These are phyloP conservation scores for Magnusiomyces sp. DNA, from an alignment of 1,139 yeast species.

Conservation along the genomic window DNA sequence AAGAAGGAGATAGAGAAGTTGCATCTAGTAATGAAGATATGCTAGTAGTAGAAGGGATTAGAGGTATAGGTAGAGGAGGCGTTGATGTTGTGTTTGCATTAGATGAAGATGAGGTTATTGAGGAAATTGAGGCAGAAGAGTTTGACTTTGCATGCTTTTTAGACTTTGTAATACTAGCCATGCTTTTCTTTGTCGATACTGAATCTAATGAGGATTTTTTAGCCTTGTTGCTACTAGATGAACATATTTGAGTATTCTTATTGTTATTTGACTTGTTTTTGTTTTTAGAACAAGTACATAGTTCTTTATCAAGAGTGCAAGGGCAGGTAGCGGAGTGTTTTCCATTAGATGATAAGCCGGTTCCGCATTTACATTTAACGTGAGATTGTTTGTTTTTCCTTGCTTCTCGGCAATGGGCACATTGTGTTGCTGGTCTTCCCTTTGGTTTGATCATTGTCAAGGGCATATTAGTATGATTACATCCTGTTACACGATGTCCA, in stretches of 20 bases:
- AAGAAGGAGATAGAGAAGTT: too few species aligned
- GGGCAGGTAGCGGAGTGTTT: slow-evolving; percentile 41
- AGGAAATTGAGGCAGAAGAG: slow-evolving; percentile 6
- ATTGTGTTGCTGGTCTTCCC: slow-evolving; percentile 91
- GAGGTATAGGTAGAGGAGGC: too few species aligned
- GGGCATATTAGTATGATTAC: slow-evolving; percentile 87
- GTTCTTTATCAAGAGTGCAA: slow-evolving; percentile 46
- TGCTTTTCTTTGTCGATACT: too few species aligned
- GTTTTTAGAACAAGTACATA: slow-evolving; percentile 51
- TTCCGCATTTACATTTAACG: slow-evolving; percentile 65
- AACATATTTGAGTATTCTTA: slow-evolving; percentile 2
- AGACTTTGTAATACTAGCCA: too few species aligned
- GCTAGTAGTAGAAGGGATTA: too few species aligned
- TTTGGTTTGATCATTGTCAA: slow-evolving; percentile 89
- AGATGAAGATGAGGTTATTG: not conserved
- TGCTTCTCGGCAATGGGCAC: slow-evolving; percentile 77
- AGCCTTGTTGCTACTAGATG: slow-evolving; percentile 2
- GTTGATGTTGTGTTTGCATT: too few species aligned
- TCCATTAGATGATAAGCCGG: slow-evolving; percentile 38
- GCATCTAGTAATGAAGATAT: too few species aligned
- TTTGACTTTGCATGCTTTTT: slow-evolving; percentile 3
- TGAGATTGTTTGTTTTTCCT: slow-evolving; percentile 65
- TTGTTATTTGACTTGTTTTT: slow-evolving; percentile 8
- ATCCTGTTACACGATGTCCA: slow-evolving; percentile 91
- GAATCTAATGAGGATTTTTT: not conserved